phyloP scores from a whole-genome alignment of 768 basidiomycete species.

The Agaricus sinodeliciosus region DNA sequence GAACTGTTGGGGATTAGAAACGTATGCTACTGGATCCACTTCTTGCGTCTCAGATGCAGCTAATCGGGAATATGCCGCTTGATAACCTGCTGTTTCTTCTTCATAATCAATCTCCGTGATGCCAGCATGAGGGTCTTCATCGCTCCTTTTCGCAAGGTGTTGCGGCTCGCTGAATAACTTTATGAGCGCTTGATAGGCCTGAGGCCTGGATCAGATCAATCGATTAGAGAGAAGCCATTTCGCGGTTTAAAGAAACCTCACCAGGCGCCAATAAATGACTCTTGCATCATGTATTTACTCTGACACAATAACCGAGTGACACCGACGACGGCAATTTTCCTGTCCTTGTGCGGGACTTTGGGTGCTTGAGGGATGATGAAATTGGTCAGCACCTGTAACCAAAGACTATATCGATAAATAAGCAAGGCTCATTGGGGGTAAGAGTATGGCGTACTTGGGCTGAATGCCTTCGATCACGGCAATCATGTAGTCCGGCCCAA shows the following conservation, averaged over 20 bases:
- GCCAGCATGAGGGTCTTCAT: constrained; percentile 46
- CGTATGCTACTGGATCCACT: constrained; percentile 57
- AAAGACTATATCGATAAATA: constrained; percentile 37
- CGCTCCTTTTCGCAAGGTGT: constrained; percentile 41
- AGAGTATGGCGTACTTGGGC: constrained; percentile 49
- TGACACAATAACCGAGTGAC: constrained; percentile 73
- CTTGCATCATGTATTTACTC: constrained; percentile 61
- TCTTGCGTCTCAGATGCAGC: constrained; percentile 66
- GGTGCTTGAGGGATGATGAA: constrained; percentile 78
- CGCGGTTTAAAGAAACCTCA: constrained; percentile 18
- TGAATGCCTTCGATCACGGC: constrained; percentile 80
- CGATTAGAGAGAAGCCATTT: neutral
- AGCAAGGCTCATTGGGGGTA: neutral
- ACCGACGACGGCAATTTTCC: constrained; percentile 81
- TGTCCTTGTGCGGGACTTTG: constrained; percentile 74
- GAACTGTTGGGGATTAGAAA: constrained; percentile 48
- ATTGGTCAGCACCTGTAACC: constrained; percentile 70
- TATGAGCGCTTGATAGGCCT: constrained; percentile 59
- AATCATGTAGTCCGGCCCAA: constrained; percentile 77
- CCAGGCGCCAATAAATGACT: constrained; percentile 64
- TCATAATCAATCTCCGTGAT: constrained; percentile 83
- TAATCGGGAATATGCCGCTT: constrained; percentile 87
- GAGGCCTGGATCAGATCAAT: constrained; percentile 45
- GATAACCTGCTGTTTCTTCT: constrained; percentile 86
- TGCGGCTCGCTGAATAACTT: constrained; percentile 77